phyloP scores from a whole-genome alignment of 768 basidiomycete species.

The Suillus placidus region DNA sequence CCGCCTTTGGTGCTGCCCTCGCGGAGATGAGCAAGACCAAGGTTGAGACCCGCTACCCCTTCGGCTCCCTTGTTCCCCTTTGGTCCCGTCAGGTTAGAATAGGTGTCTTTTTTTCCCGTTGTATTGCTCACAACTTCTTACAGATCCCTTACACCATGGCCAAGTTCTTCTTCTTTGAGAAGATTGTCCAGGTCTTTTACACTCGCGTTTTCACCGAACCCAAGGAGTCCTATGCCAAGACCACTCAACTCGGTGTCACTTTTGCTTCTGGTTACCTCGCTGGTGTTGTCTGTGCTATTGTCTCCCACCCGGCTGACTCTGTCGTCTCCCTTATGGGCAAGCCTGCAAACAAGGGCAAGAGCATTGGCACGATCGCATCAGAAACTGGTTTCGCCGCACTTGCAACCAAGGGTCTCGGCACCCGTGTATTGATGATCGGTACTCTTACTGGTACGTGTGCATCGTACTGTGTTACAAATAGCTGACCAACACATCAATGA shows the following conservation, averaged over 20 bases:
- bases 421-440: slow-evolving; percentile 85
- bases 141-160: slow-evolving; percentile 99
- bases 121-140: neutral
- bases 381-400: slow-evolving; percentile 70
- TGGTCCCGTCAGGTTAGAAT: slow-evolving; percentile 83
- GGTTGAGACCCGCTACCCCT: slow-evolving; percentile 79
- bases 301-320: slow-evolving; percentile 96
- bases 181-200: slow-evolving; percentile 86
- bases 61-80: slow-evolving; percentile 82
- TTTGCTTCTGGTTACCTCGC: slow-evolving; percentile 92
- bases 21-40: slow-evolving; percentile 66
- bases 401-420: slow-evolving; percentile 85
- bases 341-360: slow-evolving; percentile 81
- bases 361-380: slow-evolving; percentile 64
- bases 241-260: slow-evolving; percentile 86
- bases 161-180: slow-evolving; percentile 97
- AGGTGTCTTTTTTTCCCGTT: neutral
- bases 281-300: slow-evolving; percentile 94
- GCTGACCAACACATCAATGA: slow-evolving; percentile 18
- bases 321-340: slow-evolving; percentile 94
- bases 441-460: slow-evolving; percentile 46
- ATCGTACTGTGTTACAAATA: neutral
- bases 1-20: slow-evolving; percentile 70
- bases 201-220: slow-evolving; percentile 82
- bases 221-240: slow-evolving; percentile 77